phyloP scores from a whole-genome alignment of 345 rosid genomes.

The Iberis pinnata region DNA sequence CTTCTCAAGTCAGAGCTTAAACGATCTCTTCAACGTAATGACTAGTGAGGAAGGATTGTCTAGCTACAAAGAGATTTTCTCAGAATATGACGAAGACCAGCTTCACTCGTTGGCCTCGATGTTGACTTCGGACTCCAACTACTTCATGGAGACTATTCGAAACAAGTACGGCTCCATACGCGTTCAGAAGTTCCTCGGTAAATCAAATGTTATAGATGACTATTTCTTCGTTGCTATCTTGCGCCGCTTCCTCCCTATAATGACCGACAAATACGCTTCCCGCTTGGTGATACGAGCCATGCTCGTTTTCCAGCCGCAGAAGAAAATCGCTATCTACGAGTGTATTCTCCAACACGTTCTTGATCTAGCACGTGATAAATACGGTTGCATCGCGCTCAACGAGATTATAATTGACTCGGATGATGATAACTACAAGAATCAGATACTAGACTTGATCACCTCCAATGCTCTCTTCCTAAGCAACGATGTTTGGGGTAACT shows the following conservation, averaged over 20 bases:
- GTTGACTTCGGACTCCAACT: constrained; percentile 10
- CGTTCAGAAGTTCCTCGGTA: constrained; percentile 16
- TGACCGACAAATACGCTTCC: constrained; percentile 14
- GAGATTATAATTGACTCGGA: neutral
- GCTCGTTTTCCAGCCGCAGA: neutral
- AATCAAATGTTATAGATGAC: constrained; percentile 2
- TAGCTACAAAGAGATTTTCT: neutral
- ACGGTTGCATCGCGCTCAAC: constrained; percentile 5
- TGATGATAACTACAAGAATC: neutral
- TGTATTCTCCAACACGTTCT: neutral
- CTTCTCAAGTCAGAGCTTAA: neutral
- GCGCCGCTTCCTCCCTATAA: constrained; percentile 8
- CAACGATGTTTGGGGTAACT: constrained; percentile 5
- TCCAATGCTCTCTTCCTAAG: constrained; percentile 1
- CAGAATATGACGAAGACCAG: neutral
- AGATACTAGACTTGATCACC: neutral
- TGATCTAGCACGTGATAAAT: neutral
- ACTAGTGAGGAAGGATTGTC: neutral
- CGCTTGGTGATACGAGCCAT: constrained; percentile 19
- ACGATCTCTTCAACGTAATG: constrained; percentile 1
- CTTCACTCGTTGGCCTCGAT: neutral
- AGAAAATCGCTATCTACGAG: neutral
- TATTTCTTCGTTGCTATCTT: constrained; percentile 2
- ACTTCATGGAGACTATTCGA: neutral
- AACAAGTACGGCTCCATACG: constrained; percentile 9